These are phyloP conservation scores for Asterophora parasitica DNA, from an alignment of 768 basidiomycete genomes.

Conservation along the genomic window DNA sequence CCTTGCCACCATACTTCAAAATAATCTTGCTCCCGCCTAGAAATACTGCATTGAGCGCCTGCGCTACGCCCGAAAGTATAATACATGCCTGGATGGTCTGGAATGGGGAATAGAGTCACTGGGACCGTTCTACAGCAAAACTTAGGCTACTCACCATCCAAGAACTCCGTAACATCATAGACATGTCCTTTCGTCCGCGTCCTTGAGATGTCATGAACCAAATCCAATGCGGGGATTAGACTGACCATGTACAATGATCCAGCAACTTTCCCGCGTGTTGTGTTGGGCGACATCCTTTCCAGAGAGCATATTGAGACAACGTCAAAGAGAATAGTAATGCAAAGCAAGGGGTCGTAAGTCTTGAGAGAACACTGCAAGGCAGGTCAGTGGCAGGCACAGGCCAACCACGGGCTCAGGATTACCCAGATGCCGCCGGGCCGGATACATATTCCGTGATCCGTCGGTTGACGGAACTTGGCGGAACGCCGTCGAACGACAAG, in stretches of 20 bases:
- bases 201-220: slow-evolving; percentile 8
- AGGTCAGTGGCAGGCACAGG: too few species aligned
- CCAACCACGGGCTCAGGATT: neutral
- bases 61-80: neutral
- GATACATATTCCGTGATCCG: too few species aligned
- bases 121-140: neutral
- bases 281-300: slow-evolving; percentile 51
- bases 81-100: slow-evolving; percentile 60
- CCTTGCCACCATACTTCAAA: slow-evolving; percentile 84
- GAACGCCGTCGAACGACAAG: too few species aligned
- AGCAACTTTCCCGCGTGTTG: slow-evolving; percentile 58
- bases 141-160: slow-evolving; percentile 46
- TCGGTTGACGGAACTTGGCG: too few species aligned
- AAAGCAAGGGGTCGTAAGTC: neutral
- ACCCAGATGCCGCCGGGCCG: too few species aligned
- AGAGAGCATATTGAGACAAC: slow-evolving; percentile 26
- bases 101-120: neutral
- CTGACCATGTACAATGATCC: slow-evolving; percentile 83
- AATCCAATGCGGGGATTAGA: neutral
- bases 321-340: slow-evolving; percentile 13
- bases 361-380: neutral
- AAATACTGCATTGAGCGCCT: slow-evolving; percentile 6
- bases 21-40: slow-evolving; percentile 80
- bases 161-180: slow-evolving; percentile 77
- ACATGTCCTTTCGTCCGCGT: slow-evolving; percentile 47